Conservation (phyloP, 1,284 basidiomycete species). For the Cryptococcus hybrid region DNA sequence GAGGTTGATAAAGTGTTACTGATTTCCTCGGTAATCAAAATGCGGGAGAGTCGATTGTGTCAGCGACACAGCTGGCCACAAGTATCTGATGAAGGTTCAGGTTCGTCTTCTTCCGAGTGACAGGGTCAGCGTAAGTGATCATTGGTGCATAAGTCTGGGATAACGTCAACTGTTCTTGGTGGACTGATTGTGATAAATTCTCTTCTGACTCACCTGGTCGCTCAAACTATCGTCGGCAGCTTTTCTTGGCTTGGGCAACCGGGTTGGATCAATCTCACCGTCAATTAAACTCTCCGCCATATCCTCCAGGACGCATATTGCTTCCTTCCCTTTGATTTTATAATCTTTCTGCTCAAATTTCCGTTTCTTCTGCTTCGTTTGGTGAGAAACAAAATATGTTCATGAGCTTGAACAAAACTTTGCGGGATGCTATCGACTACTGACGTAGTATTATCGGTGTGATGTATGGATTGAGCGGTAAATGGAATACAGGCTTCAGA, state of each 20-base stretch:
- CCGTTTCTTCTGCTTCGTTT: not conserved
- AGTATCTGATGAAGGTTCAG: too few species aligned
- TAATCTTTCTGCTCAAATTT: not conserved
- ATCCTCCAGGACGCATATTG: not conserved
- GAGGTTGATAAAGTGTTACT: not conserved
- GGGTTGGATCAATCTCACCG: not conserved
- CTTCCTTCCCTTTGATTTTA: not conserved
- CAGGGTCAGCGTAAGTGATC: not conserved
- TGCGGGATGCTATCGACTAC: not conserved
- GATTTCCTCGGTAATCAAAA: not conserved
- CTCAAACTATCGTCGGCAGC: not conserved
- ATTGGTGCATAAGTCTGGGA: not conserved
- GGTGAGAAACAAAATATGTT: not conserved
- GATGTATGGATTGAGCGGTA: too few species aligned
- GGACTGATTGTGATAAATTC: too few species aligned
- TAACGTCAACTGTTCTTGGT: not conserved
- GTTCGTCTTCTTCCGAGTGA: not conserved
- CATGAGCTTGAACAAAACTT: not conserved
- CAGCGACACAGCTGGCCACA: not conserved
- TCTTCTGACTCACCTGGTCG: too few species aligned
- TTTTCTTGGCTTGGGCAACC: not conserved
- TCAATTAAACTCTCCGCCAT: constrained; percentile 1
- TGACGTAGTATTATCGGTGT: not conserved
- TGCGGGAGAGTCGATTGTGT: not conserved
- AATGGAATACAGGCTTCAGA: too few species aligned